A percentile compares a stretch with the other conserved stretches of the same genome.
Conservation (phyloP, 1,284 basidiomycete genomes). For the Rhodofomes roseus region DNA sequence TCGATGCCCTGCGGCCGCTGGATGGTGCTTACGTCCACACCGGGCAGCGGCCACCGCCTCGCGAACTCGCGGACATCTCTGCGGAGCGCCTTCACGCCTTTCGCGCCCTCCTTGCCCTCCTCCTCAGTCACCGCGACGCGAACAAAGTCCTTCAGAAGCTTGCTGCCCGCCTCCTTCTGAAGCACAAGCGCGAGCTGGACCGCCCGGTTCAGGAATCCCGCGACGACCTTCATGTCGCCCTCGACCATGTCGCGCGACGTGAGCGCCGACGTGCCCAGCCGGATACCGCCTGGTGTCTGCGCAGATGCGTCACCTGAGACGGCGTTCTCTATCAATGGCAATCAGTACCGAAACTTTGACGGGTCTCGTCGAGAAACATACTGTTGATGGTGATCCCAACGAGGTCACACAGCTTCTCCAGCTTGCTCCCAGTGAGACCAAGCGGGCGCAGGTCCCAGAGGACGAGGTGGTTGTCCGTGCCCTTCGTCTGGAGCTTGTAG, state of each 20-base stretch:
- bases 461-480: slow-evolving; percentile 97
- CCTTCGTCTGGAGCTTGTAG: slow-evolving; percentile 96
- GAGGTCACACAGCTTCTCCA: slow-evolving; percentile 98
- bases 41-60: slow-evolving; percentile 88
- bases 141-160: slow-evolving; percentile 96
- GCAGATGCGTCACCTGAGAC: slow-evolving; percentile 96
- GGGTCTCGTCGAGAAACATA: slow-evolving; percentile 33
- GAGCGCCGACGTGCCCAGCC: slow-evolving; percentile 91
- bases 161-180: slow-evolving; percentile 94
- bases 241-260: slow-evolving; percentile 95
- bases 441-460: slow-evolving; percentile 98
- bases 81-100: slow-evolving; percentile 69
- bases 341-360: not conserved
- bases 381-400: slow-evolving; percentile 96
- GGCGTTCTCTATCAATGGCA: slow-evolving; percentile 75
- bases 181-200: slow-evolving; percentile 84
- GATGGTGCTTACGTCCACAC: slow-evolving; percentile 70
- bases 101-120: slow-evolving; percentile 68
- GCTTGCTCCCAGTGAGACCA: slow-evolving; percentile 94
- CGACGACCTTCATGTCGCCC: slow-evolving; percentile 84
- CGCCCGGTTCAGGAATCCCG: slow-evolving; percentile 88
- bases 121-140: slow-evolving; percentile 72
- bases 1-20: slow-evolving; percentile 64
- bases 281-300: slow-evolving; percentile 95
- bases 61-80: slow-evolving; percentile 81